Evolutionary conservation across 2,329 filamentous ascomycete species (phyloP), one percentile per base, ranked within the genome.

Genomic region (Aspergillus neotritici): DNA sequence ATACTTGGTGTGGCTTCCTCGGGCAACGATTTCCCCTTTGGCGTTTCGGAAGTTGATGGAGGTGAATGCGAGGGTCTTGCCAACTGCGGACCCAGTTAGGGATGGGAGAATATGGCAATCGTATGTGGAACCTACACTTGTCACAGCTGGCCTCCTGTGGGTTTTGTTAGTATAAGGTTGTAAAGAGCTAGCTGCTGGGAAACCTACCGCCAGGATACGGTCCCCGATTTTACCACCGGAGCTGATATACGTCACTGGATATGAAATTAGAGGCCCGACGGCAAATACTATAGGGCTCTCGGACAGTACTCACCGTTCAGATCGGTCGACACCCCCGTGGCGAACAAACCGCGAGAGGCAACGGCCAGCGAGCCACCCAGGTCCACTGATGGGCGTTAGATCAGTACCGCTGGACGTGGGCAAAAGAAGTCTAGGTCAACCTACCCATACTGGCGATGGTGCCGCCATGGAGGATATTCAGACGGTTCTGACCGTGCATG

Each of bases 1-100:
- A 56, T 59, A 80, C 71, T 85, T 85, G 2, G 81, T 84, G 62
- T 85, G 81, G 54, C 81, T 84, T 3, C 81, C 81, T 46, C 81
- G 68, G 2, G 81, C 81, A 41, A 84, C 75, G 7, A 83, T 47
- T 39, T 83, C 74, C 37, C 79, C 71, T 44, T 78, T 75, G 12
- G 58, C 65, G 51, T 84, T 83, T 46, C 66, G 71, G 60, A 85
- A 84, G 37, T 70, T 71, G 51, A 84, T 79, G 3, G 70, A 76
- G 0, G 81, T 84, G 55, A 74, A 84, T 5, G 80, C 80, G 30
- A 84, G 65, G 2, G 77, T 83, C 61, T 83, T 84, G 17, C 81
- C 81, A 55, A 84, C 77, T 80, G 44, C 30, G 16, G 8, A 36
- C 8, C 7, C 6, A 28, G 25, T 54, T 43, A 54, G 50, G 31